phyloP scores from a whole-genome alignment of 164 flowering plant species.

The Santalum album region DNA sequence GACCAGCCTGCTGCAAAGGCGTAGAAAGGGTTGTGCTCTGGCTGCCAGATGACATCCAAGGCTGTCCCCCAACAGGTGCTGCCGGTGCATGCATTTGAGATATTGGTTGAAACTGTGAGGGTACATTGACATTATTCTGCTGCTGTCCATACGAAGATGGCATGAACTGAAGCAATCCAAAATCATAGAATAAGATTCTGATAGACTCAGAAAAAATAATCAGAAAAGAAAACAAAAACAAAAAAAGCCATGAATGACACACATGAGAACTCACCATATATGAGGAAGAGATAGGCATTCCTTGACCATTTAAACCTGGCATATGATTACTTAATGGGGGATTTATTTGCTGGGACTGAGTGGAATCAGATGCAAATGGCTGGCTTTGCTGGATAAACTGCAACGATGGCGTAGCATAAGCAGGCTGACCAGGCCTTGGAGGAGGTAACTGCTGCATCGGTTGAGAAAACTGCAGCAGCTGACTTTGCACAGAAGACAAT shows the following conservation, averaged over 20 bases:
- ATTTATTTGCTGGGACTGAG: conserved; percentile 38
- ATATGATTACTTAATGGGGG: conserved; percentile 32
- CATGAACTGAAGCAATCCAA: conserved; percentile 36
- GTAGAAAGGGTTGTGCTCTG: conserved; percentile 33
- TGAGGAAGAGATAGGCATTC: conserved; percentile 51
- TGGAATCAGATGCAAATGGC: conserved; percentile 38
- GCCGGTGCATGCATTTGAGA: conserved; percentile 53
- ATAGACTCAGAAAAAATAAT: background rate
- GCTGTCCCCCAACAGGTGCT: conserved; percentile 36
- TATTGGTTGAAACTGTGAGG: conserved; percentile 50
- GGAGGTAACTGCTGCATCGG: conserved; percentile 62
- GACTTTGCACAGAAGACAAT: conserved; percentile 41
- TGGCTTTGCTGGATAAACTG: conserved; percentile 49
- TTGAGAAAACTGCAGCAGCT: conserved; percentile 60
- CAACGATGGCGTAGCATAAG: conserved; percentile 42
- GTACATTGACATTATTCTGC: conserved; percentile 31
- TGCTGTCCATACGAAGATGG: conserved; percentile 52
- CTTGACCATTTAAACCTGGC: conserved; percentile 46
- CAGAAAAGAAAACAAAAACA: background rate
- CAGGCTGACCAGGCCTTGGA: conserved; percentile 53
- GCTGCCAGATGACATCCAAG: conserved; percentile 55
- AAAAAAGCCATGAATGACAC: background rate
- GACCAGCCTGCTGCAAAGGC: conserved; percentile 36
- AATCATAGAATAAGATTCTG: background rate
- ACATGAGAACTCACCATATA: conserved; percentile 51